Percentiles rank a stretch among this genome's conserved stretches.
These are phyloP conservation scores for Wallacemonas sp. DNA, from an alignment of 208 protist species.

Conservation along the genomic window DNA sequence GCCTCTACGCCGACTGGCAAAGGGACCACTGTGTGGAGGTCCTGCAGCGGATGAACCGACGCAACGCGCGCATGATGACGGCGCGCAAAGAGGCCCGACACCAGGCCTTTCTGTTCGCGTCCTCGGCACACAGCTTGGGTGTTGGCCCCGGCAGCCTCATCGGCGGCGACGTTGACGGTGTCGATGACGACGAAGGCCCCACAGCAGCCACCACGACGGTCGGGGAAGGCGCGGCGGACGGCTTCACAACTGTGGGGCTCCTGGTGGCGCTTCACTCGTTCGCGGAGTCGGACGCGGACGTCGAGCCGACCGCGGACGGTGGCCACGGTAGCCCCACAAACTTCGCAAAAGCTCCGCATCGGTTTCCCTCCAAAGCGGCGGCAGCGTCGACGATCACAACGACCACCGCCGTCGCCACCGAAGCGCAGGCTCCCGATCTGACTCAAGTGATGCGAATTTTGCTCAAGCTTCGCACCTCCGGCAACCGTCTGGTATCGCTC, in stretches of 20 bases:
- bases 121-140: background rate
- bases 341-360: background rate
- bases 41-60: constrained; percentile 2
- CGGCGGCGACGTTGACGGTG: background rate
- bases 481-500: constrained; percentile 1
- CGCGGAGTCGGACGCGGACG: background rate
- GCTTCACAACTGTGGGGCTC: background rate
- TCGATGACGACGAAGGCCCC: background rate
- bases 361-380: background rate
- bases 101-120: background rate
- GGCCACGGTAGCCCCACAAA: background rate
- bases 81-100: constrained; percentile 3
- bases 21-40: background rate
- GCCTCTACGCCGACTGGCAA: background rate
- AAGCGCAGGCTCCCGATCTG: background rate
- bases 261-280: constrained; percentile 1
- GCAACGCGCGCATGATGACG: constrained; percentile 7
- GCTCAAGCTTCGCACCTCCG: background rate
- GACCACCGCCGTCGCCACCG: background rate
- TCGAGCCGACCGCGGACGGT: background rate
- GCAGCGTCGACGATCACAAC: background rate
- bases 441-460: background rate
- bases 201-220: background rate
- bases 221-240: background rate
- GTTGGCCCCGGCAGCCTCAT: background rate